Conservation (phyloP, 495 filamentous ascomycete genomes). For the Bathelium albidoporum region DNA sequence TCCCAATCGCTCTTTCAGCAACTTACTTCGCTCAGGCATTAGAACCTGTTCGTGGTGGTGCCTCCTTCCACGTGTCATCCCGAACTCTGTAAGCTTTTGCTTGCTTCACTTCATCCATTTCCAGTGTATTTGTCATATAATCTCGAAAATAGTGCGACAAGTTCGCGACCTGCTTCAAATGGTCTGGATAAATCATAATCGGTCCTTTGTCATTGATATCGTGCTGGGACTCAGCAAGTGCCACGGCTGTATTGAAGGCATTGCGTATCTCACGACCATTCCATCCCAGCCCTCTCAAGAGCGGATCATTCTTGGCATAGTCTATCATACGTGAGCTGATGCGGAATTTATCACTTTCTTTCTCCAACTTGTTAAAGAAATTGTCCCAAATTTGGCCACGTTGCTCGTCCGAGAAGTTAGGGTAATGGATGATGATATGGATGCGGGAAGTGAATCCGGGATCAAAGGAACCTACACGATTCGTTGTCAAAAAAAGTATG, state of each 20-base stretch:
- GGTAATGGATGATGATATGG: slow-evolving; percentile 41
- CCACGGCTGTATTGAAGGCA: slow-evolving; percentile 20
- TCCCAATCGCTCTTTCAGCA: slow-evolving; percentile 13
- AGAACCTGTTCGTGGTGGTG: neutral
- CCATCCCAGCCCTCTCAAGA: slow-evolving; percentile 6
- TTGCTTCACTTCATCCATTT: neutral
- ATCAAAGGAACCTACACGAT: slow-evolving; percentile 43
- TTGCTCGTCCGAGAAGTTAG: slow-evolving; percentile 20
- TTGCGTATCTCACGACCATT: slow-evolving; percentile 23
- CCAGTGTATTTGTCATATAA: neutral
- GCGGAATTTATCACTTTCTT: neutral
- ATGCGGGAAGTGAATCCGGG: slow-evolving; percentile 40
- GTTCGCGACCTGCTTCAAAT: neutral
- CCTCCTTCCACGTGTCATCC: neutral
- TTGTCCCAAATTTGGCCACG: slow-evolving; percentile 18
- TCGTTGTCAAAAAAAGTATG: slow-evolving; percentile 50
- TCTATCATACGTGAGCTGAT: neutral
- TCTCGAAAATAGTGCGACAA: neutral
- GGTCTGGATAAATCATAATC: neutral
- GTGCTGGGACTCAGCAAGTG: slow-evolving; percentile 13
- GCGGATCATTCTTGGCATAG: neutral
- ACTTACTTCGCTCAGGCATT: slow-evolving; percentile 12
- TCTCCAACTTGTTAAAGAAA: slow-evolving; percentile 13
- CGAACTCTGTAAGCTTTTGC: neutral
- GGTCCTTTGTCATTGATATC: neutral